Percentiles rank a stretch among this genome's conserved stretches.
Conservation (phyloP, 257 asterid species). For the Haberlea rhodopensis region DNA sequence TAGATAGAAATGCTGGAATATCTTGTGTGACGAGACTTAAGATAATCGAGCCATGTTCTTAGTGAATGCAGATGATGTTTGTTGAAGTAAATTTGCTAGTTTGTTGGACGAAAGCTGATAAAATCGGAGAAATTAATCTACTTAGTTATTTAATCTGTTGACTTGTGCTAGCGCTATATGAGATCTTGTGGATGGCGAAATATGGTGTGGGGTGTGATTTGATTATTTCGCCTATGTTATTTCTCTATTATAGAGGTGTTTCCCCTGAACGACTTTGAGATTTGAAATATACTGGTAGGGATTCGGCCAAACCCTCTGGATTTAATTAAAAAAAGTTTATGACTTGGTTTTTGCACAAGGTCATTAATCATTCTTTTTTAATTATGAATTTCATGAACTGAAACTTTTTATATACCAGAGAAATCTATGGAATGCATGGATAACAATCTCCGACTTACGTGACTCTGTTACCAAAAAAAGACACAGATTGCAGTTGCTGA, state of each 20-base stretch:
- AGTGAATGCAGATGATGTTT: background rate
- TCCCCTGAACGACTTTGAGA: too few relatives aligned
- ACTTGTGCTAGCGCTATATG: background rate
- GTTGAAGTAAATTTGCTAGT: background rate
- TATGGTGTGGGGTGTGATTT: background rate
- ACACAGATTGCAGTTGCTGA: slow-evolving; percentile 87
- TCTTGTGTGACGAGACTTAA: background rate
- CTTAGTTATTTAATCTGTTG: background rate
- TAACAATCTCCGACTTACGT: slow-evolving; percentile 83
- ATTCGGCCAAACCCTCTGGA: background rate
- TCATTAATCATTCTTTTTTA: background rate
- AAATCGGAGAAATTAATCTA: background rate
- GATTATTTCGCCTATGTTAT: background rate
- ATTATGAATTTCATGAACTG: slow-evolving; percentile 6
- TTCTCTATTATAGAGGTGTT: background rate
- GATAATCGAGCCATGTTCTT: background rate
- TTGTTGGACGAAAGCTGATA: background rate
- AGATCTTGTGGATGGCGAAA: background rate
- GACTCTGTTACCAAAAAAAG: slow-evolving; percentile 84
- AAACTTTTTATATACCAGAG: slow-evolving; percentile 45
- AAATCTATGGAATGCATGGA: slow-evolving; percentile 92
- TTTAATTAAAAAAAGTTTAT: too few relatives aligned
- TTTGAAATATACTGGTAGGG: too few relatives aligned
- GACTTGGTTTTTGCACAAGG: background rate
- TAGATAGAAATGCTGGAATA: background rate